These are phyloP conservation scores for Solanum aculeatissimum DNA, from an alignment of 305 asterid species.

Conservation along the genomic window DNA sequence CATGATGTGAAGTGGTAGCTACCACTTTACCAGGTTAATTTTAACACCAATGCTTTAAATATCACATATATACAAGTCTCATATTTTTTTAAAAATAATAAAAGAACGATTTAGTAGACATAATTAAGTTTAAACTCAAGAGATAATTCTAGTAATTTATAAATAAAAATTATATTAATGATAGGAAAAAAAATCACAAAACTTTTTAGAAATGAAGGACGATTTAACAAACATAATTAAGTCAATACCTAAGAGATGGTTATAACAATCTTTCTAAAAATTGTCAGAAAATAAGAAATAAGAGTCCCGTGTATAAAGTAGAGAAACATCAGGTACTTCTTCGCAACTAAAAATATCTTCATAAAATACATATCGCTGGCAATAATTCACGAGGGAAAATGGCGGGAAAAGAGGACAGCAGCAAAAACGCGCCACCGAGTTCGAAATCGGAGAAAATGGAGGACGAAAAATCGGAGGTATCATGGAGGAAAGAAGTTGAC, in stretches of 20 bases:
- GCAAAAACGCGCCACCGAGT: slow-evolving; percentile 1
- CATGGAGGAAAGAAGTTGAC: slow-evolving; percentile 84
- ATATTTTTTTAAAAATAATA: neutral
- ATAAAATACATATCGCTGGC: neutral
- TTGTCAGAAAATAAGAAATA: neutral
- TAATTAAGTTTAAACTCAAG: neutral
- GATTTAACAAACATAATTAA: neutral
- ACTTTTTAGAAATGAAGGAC: neutral
- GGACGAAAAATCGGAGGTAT: slow-evolving; percentile 21
- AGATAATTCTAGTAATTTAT: neutral
- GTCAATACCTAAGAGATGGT: neutral
- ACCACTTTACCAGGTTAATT: neutral
- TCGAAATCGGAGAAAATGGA: slow-evolving; percentile 18
- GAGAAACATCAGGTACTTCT: neutral
- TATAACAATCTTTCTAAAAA: neutral
- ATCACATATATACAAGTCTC: neutral
- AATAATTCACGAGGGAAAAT: neutral
- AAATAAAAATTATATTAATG: neutral
- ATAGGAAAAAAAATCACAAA: neutral
- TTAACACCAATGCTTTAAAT: neutral
- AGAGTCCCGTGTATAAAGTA: neutral
- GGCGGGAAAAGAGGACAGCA: slow-evolving; percentile 68
- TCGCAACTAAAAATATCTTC: neutral
- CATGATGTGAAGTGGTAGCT: neutral
- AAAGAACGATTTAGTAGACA: neutral